These are phyloP conservation scores for Xylaria sp. DNA, from an alignment of 2,329 filamentous ascomycete genomes.

Conservation along the genomic window DNA sequence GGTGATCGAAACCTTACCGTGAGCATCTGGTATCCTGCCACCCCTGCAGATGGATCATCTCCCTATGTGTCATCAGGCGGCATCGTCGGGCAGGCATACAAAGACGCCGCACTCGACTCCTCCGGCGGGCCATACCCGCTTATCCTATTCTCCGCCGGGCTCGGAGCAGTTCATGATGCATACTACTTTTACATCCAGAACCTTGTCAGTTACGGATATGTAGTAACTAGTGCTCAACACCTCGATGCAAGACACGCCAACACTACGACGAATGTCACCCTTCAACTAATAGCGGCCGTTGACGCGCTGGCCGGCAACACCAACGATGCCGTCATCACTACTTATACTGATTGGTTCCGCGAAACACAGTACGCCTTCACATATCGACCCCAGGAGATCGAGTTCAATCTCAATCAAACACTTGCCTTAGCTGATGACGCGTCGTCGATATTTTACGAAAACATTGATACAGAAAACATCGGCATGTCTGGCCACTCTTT, in stretches of 20 bases:
- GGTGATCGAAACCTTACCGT: conserved; percentile 16
- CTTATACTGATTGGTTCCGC: conserved; percentile 26
- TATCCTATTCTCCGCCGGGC: conserved; percentile 25
- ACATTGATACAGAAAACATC: conserved; percentile 18
- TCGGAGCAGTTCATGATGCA: conserved; percentile 26
- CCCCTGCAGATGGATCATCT: conserved; percentile 6
- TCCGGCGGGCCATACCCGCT: conserved; percentile 26
- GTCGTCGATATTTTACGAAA: conserved; percentile 14
- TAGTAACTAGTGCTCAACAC: conserved; percentile 24
- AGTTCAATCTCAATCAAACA: conserved; percentile 19
- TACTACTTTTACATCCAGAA: conserved; percentile 30
- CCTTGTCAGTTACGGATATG: conserved; percentile 25
- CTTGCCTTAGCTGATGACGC: conserved; percentile 2
- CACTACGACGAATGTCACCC: conserved; percentile 2
- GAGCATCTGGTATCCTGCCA: conserved; percentile 27
- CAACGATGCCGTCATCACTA: conserved; percentile 22
- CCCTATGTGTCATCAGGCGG: conserved; percentile 23
- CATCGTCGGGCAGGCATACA: conserved; percentile 18
- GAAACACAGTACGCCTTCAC: conserved; percentile 26
- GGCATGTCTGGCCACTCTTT: conserved; percentile 28
- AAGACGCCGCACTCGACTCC: conserved; percentile 22
- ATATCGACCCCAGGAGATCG: conserved; percentile 26
- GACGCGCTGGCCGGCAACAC: conserved; percentile 19
- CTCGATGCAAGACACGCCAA: conserved; percentile 20
- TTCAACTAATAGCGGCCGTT: conserved; percentile 4